These are phyloP conservation scores for Wickerhamomyces tratensis DNA, from an alignment of 805 yeast species.

Conservation along the genomic window DNA sequence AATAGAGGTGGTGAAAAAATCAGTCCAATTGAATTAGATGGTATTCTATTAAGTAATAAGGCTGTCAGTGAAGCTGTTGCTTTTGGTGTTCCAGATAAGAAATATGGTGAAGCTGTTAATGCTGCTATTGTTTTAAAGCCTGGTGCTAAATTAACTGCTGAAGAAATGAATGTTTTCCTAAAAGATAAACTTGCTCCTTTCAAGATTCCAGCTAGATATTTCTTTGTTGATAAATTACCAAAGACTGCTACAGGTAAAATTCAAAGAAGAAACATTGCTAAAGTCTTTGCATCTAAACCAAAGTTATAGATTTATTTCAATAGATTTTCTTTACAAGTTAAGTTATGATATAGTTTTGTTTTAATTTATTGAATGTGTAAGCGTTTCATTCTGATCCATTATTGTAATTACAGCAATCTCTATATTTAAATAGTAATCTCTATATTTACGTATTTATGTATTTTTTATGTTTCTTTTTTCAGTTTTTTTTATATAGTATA, in stretches of 20 bases:
- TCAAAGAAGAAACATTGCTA: constrained; percentile 56
- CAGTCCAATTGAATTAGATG: constrained; percentile 63
- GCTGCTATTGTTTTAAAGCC: constrained; percentile 55
- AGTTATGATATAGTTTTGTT: no score
- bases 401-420: no score
- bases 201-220: constrained; percentile 51
- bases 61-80: constrained; percentile 63
- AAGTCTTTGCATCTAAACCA: constrained; percentile 32
- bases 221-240: constrained; percentile 52
- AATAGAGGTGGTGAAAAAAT: constrained; percentile 76
- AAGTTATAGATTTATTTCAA: constrained; percentile 9
- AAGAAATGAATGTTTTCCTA: constrained; percentile 39
- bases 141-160: constrained; percentile 25
- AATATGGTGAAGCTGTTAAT: constrained; percentile 63
- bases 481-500: no score
- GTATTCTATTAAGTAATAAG: constrained; percentile 48
- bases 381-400: no score
- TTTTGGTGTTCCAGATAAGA: constrained; percentile 56
- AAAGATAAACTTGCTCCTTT: constrained; percentile 38
- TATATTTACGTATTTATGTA: no score
- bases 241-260: constrained; percentile 75
- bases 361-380: no score
- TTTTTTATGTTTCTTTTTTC: no score
- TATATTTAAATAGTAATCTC: no score
- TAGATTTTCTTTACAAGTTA: no score